Evolutionary conservation across 371 early-diverging fungal species (phyloP), one percentile per base, ranked within the genome.

Genomic region (Cokeromyces recurvatus): DNA sequence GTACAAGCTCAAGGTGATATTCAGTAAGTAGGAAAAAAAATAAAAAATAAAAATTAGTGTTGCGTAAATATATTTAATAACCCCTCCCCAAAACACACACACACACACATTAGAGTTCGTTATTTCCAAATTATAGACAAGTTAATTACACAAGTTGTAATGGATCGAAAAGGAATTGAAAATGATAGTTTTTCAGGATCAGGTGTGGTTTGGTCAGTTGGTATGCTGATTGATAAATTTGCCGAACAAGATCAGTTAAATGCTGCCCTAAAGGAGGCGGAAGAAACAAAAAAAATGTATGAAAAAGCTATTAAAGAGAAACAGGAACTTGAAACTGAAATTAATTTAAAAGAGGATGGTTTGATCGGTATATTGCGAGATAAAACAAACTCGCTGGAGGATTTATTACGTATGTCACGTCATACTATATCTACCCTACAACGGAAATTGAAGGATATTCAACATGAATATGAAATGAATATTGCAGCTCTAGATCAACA

Each of bases 41-140:
- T n/a, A n/a, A n/a, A 16, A 31, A 2, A 15, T 23, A 15, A 35
- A 27, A 36, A 17, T 37, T 23, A 43, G 29, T 25, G 4, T 42
- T 17, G 23, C 16, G 32, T 38, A 35, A 15, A 22, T 36, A 8
- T 42, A 0, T n/a, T n/a, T n/a, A n/a, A n/a, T n/a, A n/a, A n/a
- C 5, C 29, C 11, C 29, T 27, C 5, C 11, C 29, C 5, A 27
- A 27, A 27, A 27, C 11, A 11, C 5, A 27, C 29, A 7, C 29
- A 27, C 11, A 27, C 11, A 11, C 29, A 22, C 23, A 29, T 22
- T 43, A 80, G 74, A 65, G 84, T 67, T n/a, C 78, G 84, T 5
- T 91, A 90, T 51, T 86, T 84, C 51, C 91, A 90, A 48, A 62
- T 92, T 19, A 66, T 92, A 34, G 91, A 92, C 57, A 75, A 80